Conservation (phyloP, 1,139 yeast genomes). For the Taphrina pruni region DNA sequence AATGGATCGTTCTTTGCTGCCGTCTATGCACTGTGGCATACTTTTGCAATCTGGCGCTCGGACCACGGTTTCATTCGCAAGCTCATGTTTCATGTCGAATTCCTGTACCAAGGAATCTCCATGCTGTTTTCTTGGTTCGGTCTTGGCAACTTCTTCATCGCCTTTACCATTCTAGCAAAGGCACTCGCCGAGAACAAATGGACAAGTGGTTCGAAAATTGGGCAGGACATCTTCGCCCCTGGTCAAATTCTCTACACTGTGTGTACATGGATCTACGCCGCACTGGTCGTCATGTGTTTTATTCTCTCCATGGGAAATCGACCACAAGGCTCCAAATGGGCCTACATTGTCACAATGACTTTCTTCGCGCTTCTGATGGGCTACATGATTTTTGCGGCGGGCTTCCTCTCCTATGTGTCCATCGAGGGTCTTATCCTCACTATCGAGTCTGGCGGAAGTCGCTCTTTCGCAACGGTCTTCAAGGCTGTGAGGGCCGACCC, state of each 20-base stretch:
- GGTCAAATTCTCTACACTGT: conserved; percentile 80
- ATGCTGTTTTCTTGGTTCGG: conserved; percentile 81
- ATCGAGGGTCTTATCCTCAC: conserved; percentile 11
- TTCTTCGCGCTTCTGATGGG: conserved; percentile 93
- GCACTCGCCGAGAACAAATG: conserved; percentile 37
- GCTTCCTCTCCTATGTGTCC: conserved; percentile 49
- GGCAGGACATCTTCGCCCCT: conserved; percentile 58
- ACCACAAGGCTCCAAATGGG: conserved; percentile 86
- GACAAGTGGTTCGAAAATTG: conserved; percentile 43
- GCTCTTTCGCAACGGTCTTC: conserved; percentile 54
- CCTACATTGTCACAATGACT: conserved; percentile 79
- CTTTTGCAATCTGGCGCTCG: conserved; percentile 72
- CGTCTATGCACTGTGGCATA: conserved; percentile 72
- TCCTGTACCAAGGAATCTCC: conserved; percentile 69
- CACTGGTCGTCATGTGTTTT: conserved; percentile 87
- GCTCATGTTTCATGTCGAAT: conserved; percentile 69
- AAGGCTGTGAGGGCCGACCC: conserved; percentile 63
- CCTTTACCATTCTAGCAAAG: conserved; percentile 58
- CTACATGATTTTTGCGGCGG: conserved; percentile 88
- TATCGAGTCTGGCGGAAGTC: not conserved
- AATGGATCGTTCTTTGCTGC: conserved; percentile 88
- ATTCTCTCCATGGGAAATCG: conserved; percentile 91
- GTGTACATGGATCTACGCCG: conserved; percentile 85
- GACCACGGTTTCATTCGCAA: conserved; percentile 68
- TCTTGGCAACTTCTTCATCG: conserved; percentile 74